A percentile compares a stretch with the other conserved stretches of the same genome.
These are phyloP conservation scores for Rhizopogon parksii DNA, from an alignment of 1,284 basidiomycete genomes.

Conservation along the genomic window DNA sequence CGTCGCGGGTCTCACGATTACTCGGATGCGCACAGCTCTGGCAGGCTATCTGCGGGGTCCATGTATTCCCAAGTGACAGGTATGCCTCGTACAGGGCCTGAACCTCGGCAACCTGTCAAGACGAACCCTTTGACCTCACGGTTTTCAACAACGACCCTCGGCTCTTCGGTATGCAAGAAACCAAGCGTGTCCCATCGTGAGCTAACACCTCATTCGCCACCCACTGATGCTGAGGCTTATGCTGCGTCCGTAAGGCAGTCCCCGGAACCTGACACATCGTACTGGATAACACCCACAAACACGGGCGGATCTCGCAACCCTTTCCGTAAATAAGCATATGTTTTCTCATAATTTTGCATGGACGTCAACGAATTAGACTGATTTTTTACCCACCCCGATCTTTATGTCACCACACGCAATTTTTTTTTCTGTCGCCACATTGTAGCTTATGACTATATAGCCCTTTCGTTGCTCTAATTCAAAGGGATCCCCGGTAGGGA, in stretches of 20 bases:
- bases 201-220: constrained; percentile 22
- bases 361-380: constrained; percentile 3
- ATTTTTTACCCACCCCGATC: neutral
- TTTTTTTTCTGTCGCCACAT: constrained; percentile 5
- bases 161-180: constrained; percentile 24
- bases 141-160: constrained; percentile 39
- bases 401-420: neutral
- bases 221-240: constrained; percentile 57
- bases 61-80: constrained; percentile 67
- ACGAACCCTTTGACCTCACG: constrained; percentile 38
- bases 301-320: constrained; percentile 45
- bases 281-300: constrained; percentile 28
- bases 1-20: constrained; percentile 21
- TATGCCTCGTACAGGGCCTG: constrained; percentile 46
- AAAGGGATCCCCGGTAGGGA: constrained; percentile 1
- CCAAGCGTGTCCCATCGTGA: constrained; percentile 22
- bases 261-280: constrained; percentile 13
- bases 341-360: constrained; percentile 7
- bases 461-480: constrained; percentile 6
- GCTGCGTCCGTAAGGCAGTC: constrained; percentile 39
- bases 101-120: constrained; percentile 62
- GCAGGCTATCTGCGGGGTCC: constrained; percentile 44
- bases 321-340: constrained; percentile 34
- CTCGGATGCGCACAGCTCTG: constrained; percentile 26
- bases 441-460: constrained; percentile 22